These are phyloP conservation scores for Eucalyptus polybractea DNA, from an alignment of 345 rosid species.

Conservation along the genomic window DNA sequence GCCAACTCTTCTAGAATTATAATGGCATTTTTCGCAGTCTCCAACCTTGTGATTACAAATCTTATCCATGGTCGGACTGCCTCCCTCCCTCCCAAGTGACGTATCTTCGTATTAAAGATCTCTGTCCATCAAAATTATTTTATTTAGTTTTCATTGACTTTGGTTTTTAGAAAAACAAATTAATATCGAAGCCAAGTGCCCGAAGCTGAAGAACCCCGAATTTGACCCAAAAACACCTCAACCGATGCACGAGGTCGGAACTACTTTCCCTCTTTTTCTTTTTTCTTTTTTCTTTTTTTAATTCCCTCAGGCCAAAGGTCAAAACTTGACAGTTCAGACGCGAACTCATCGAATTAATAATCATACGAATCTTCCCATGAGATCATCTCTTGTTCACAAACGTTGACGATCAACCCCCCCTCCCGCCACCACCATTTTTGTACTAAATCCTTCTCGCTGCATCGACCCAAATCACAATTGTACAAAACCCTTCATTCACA, in stretches of 20 bases:
- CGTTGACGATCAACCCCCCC: background rate
- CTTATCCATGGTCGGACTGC: background rate
- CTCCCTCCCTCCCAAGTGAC: background rate
- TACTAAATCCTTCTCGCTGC: background rate
- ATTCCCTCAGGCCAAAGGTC: background rate
- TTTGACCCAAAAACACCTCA: background rate
- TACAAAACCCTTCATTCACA: background rate
- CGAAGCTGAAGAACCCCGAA: background rate
- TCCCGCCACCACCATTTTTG: background rate
- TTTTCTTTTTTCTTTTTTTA: background rate
- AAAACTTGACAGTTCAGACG: background rate
- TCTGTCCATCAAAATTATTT: background rate
- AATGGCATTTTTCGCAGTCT: background rate
- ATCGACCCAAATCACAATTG: background rate
- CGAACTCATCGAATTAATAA: background rate
- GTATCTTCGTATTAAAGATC: background rate
- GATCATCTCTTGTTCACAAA: background rate
- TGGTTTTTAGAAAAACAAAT: background rate
- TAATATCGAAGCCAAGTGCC: background rate
- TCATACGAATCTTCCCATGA: background rate
- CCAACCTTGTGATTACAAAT: background rate
- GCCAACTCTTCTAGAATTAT: background rate
- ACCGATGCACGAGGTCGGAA: background rate
- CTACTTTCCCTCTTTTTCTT: background rate
- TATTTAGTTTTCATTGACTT: background rate